These are phyloP conservation scores for Aspergillus quadricinctus DNA, from an alignment of 2,329 filamentous ascomycete genomes.

Conservation along the genomic window DNA sequence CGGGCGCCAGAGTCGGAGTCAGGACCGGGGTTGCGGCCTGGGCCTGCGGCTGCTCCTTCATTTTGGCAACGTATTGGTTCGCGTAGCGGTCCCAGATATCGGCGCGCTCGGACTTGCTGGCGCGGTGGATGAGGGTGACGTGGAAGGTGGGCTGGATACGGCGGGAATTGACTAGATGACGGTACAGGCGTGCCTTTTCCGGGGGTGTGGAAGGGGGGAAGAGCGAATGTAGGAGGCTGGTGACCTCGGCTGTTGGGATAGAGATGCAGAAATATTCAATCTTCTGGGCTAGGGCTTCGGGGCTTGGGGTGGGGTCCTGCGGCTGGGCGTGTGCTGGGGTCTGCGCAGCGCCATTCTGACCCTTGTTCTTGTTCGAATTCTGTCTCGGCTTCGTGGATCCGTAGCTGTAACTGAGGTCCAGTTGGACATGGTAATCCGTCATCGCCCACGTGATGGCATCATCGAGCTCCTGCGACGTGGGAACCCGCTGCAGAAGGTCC, in stretches of 20 bases:
- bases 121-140: constrained; percentile 86
- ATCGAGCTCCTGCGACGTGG: constrained; percentile 70
- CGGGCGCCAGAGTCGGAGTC: constrained; percentile 31
- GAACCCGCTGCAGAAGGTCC: constrained; percentile 62
- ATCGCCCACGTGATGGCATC: constrained; percentile 71
- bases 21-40: constrained; percentile 15
- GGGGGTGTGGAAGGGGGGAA: constrained; percentile 56
- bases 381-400: constrained; percentile 39
- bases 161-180: constrained; percentile 65
- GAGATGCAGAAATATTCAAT: constrained; percentile 65
- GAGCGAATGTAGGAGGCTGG: constrained; percentile 60
- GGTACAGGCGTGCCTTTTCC: constrained; percentile 64
- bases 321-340: constrained; percentile 9
- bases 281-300: constrained; percentile 44
- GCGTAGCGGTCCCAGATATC: constrained; percentile 73
- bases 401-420: constrained; percentile 59
- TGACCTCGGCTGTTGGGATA: constrained; percentile 50
- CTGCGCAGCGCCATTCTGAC: constrained; percentile 13
- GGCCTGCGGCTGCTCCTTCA: constrained; percentile 23
- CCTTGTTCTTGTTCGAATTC: constrained; percentile 32
- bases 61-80: constrained; percentile 49
- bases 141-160: constrained; percentile 86
- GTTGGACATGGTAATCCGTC: constrained; percentile 71
- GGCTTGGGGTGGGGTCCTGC: constrained; percentile 20
- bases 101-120: constrained; percentile 55